Base-by-base conservation (phyloP, 768 basidiomycete species). In the Infundibulicybe gibba region DNA sequence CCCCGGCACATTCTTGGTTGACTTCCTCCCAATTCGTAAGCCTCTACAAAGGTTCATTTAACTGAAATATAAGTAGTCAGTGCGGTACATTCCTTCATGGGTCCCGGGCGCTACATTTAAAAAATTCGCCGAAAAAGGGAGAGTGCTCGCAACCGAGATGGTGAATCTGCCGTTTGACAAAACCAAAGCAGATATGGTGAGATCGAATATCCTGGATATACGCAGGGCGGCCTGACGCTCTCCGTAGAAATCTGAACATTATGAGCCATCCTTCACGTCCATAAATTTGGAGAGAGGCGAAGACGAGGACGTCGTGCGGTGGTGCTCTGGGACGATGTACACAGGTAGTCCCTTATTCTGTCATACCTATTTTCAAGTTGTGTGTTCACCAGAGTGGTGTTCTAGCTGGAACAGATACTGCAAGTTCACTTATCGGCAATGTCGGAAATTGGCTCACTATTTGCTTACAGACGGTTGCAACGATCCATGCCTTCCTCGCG, bases 81-180 rank as follows among this genome's bases (percentile, higher is more conserved):
- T 8, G 8, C 53, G 53, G 25, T 52, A 65, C 19, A 47, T 67
- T 1, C 68, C 66, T 0, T 33, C 42, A 10, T 77, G 76, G 74
- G 32, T 76, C 5, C 75, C 76, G 19, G 77, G 76, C 0, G 67
- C 71, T 6, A 66, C 63, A 17, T 78, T 75, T 54, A 62, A 75
- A 49, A 62, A 57, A 32, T 63, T 60, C 40, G 74, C 74, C 1
- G 55, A 60, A 19, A 32, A 55, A 15, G 66, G 68, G 54, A 57
- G 60, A 15, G 56, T 54, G 14, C 53, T 64, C 10, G 61, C 64
- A 8, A 49, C 58, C 5, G 61, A 67, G 12, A 63, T 74, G 59
- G 54, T 64, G 11, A 63, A 72, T 25, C 53, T 61, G 5, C 75
- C 76, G 0, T 76, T 72, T 41, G 44, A 54, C 3, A 3, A 62